These are phyloP conservation scores for Peronospora tabacina DNA, from an alignment of 352 stramenopile species.

Conservation along the genomic window DNA sequence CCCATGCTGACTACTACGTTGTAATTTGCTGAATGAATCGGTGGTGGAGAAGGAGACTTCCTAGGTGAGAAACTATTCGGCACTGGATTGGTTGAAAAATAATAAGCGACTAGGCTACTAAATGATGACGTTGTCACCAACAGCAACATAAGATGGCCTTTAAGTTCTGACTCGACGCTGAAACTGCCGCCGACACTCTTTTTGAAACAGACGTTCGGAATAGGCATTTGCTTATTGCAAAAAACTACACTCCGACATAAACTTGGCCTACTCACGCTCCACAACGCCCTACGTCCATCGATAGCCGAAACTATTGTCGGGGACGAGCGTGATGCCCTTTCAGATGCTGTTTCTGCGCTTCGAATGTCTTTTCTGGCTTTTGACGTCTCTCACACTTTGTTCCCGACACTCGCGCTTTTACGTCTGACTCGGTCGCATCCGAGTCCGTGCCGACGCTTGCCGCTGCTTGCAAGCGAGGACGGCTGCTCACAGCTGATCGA, in stretches of 20 bases:
- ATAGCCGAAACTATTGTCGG: conserved; percentile 6
- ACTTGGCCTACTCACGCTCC: not conserved
- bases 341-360: conserved; percentile 17
- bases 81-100: conserved; percentile 5
- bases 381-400: conserved; percentile 14
- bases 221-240: not conserved
- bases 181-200: no score
- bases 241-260: not conserved
- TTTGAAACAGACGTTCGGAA: no score
- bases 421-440: conserved; percentile 17
- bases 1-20: conserved; percentile 35
- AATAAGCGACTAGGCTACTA: no score
- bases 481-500: not conserved
- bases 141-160: no score
- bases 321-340: conserved; percentile 2
- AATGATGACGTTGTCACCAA: no score
- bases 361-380: conserved; percentile 19
- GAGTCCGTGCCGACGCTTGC: conserved; percentile 15
- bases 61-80: no score
- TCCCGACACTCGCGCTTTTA: conserved; percentile 7
- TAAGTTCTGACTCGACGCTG: no score
- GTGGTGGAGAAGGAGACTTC: no score
- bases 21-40: conserved; percentile 31
- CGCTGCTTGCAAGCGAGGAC: not conserved
- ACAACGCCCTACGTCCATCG: conserved; percentile 12